Percentiles rank a stretch among this genome's conserved stretches.
Evolutionary conservation across 2,329 filamentous ascomycete species (phyloP).

Genomic region (Aspergillus pseudoviridinutans): DNA sequence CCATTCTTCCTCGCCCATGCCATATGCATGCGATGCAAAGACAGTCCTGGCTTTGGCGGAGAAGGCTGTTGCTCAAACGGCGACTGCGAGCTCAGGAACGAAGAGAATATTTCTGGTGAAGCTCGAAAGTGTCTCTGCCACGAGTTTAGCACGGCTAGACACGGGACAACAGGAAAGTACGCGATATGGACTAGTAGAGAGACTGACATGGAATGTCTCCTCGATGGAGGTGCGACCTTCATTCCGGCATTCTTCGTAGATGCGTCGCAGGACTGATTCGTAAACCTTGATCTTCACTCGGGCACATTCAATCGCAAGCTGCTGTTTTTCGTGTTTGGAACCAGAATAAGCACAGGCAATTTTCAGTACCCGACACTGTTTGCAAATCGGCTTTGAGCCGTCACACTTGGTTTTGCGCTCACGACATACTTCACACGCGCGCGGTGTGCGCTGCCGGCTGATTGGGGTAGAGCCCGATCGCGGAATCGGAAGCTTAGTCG

Average conservation of each 20-base stretch:
- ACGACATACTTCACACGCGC: conserved; percentile 15
- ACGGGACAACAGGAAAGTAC: not conserved
- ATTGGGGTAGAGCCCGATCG: not conserved
- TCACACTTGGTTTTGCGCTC: conserved; percentile 19
- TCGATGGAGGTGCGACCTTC: conserved; percentile 3
- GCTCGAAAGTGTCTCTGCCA: conserved; percentile 10
- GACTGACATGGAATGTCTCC: conserved; percentile 11
- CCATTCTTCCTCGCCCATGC: conserved; percentile 6
- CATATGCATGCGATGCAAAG: conserved; percentile 13
- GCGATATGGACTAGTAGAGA: not conserved
- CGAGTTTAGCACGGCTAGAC: not conserved
- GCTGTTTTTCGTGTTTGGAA: conserved; percentile 15
- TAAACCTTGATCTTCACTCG: conserved; percentile 7
- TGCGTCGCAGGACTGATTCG: conserved; percentile 13
- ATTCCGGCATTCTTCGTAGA: conserved; percentile 2
- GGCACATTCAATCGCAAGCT: conserved; percentile 6
- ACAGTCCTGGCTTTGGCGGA: conserved; percentile 10
- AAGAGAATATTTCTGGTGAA: conserved; percentile 9
- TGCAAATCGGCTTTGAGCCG: conserved; percentile 13
- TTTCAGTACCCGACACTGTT: conserved; percentile 6
- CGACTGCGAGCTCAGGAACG: conserved; percentile 9
- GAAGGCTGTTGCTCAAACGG: conserved; percentile 5
- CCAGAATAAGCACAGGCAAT: conserved; percentile 10
- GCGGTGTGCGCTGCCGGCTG: conserved; percentile 8
- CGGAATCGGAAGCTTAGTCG: not conserved